These are phyloP conservation scores for Fusarium xyrophilum DNA, from an alignment of 2,329 filamentous ascomycete species.

Conservation along the genomic window DNA sequence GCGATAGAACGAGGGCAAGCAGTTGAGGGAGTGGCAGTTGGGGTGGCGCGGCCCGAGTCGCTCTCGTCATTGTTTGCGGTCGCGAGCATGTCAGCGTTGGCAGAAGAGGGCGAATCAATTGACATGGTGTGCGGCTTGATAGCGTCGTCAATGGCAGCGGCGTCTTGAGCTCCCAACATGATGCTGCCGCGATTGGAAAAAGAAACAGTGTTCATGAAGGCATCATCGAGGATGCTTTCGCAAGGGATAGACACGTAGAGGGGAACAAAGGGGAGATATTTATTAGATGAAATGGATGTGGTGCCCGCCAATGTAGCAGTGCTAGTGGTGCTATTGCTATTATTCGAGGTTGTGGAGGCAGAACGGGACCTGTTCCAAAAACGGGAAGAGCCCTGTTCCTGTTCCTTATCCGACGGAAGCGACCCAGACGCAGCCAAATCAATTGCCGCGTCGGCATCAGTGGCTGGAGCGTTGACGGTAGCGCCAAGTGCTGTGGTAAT, in stretches of 20 bases:
- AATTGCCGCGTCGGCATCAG: conserved; percentile 22
- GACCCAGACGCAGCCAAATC: conserved; percentile 27
- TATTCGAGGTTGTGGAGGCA: conserved; percentile 38
- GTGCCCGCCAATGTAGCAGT: conserved; percentile 33
- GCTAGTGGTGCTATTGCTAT: conserved; percentile 40
- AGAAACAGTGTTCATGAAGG: conserved; percentile 61
- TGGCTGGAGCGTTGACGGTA: conserved; percentile 34
- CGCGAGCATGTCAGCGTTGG: conserved; percentile 9
- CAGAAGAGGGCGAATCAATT: conserved; percentile 12
- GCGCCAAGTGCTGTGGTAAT: conserved; percentile 19
- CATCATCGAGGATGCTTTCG: conserved; percentile 64
- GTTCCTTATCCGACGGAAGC: conserved; percentile 24
- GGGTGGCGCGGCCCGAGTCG: conserved; percentile 35
- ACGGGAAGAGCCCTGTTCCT: conserved; percentile 36
- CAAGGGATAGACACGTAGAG: conserved; percentile 64
- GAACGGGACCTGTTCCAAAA: conserved; percentile 41
- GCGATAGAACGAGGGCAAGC: conserved; percentile 11
- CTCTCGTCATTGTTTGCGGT: conserved; percentile 24
- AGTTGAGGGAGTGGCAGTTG: conserved; percentile 27
- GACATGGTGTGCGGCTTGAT: conserved; percentile 21
- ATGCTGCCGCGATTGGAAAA: conserved; percentile 71
- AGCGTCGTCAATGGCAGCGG: conserved; percentile 32
- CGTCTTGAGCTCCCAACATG: conserved; percentile 61
- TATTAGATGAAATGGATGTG: conserved; percentile 35
- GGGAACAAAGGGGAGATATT: conserved; percentile 54